Base-by-base conservation (phyloP, 352 stramenopile genomes). In the Globisporangium radiosum region DNA sequence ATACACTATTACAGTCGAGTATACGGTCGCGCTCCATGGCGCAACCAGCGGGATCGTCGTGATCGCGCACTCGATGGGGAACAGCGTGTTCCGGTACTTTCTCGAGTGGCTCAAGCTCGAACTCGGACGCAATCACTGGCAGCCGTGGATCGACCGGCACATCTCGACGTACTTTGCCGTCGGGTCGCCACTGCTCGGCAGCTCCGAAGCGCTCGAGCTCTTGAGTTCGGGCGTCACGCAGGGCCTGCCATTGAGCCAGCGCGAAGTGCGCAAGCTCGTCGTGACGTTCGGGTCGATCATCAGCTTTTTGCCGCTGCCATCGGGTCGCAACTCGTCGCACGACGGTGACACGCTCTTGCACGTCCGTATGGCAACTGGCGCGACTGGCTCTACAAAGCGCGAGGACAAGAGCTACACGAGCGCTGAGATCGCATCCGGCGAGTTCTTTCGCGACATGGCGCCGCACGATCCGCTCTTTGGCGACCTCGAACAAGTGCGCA, bases 11-110 rank as follows among this genome's bases (percentile, higher is more conserved):
- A 8, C 37, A 90, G 81, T 91, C 58, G 81, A 89, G 53, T 71
- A 79, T 47, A 76, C 72, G 9, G 74, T 88, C 1, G 69, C 69
- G 6, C 63, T 87, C 14, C 73, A 88, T 44, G 76, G 73, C 17
- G 57, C 56, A 39, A 60, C 67, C 37, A 56, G 71, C 11, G 76
- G 81, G 14, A 62, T 89, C 36, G 81, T 93, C 38, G 77, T 93
- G 38, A 85, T 93, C 62, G 83, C 81, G 0, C 83, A 93, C 58
- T 93, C 83, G 39, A 89, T 93, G 75, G 83, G 83, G 39, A 93
- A 93, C 60, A 72, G 72, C 42, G 62, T 91, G 15, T 86, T 93
- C 25, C 81, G 81, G 4, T 93, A 93, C 70, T 93, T 93, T 49
- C 74, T 93, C 39, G 77, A 78, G 57, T 93, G 83, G 83, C 67